phyloP scores from a whole-genome alignment of 2,329 filamentous ascomycete species.

The Endoconidiophora laricicola region DNA sequence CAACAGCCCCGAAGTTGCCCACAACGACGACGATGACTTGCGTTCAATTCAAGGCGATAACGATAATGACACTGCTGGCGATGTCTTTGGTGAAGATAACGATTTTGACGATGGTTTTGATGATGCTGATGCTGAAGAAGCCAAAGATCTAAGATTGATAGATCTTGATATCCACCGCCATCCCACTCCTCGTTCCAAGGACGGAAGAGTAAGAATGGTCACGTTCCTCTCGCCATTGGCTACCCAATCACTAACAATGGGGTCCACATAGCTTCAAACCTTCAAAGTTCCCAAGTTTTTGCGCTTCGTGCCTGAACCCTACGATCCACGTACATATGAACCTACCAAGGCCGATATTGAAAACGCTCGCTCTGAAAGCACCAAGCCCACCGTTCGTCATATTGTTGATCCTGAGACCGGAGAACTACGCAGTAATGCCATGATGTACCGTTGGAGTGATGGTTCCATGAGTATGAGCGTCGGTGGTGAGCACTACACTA shows the following conservation, averaged over 20 bases:
- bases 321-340: constrained; percentile 48
- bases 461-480: constrained; percentile 62
- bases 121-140: constrained; percentile 11
- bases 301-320: constrained; percentile 50
- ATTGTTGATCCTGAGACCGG: constrained; percentile 49
- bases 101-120: constrained; percentile 10
- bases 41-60: constrained; percentile 33
- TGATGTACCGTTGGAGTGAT: constrained; percentile 63
- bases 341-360: constrained; percentile 37
- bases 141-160: constrained; percentile 39
- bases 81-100: constrained; percentile 8
- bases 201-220: constrained; percentile 43
- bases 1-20: constrained; percentile 45
- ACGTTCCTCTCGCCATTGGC: background rate
- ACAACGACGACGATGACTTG: constrained; percentile 33
- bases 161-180: constrained; percentile 52
- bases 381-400: constrained; percentile 52
- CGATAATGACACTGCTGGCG: constrained; percentile 19
- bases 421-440: constrained; percentile 56
- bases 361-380: constrained; percentile 35
- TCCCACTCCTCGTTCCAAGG: constrained; percentile 50
- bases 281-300: constrained; percentile 49
- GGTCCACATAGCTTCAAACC: constrained; percentile 13
- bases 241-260: background rate
- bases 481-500: constrained; percentile 59